These are phyloP conservation scores for Lepidium aucheri DNA, from an alignment of 345 rosid species.

Conservation along the genomic window DNA sequence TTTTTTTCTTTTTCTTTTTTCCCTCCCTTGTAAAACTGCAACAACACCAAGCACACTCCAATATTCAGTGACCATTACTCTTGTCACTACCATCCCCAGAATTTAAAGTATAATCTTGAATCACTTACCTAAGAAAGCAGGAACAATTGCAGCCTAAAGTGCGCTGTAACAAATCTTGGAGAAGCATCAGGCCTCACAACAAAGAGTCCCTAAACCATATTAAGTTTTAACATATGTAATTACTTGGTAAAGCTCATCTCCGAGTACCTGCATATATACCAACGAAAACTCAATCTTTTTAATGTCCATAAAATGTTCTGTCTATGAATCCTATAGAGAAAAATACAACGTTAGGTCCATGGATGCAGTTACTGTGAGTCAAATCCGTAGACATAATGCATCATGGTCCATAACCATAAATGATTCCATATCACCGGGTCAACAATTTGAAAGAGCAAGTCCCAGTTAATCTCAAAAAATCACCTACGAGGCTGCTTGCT, in stretches of 20 bases:
- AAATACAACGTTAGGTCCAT: background rate
- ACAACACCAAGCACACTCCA: background rate
- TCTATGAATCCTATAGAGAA: background rate
- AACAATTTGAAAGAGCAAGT: background rate
- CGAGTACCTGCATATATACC: conserved; percentile 24
- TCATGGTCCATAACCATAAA: background rate
- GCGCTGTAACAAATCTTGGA: conserved; percentile 8
- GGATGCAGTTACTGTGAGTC: background rate
- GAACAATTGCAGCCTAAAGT: conserved; percentile 7
- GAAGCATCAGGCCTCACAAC: background rate
- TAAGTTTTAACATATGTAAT: background rate
- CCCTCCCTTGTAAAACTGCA: conserved; percentile 11
- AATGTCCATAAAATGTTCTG: background rate
- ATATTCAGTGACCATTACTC: background rate
- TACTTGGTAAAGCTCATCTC: conserved; percentile 27
- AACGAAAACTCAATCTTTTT: background rate
- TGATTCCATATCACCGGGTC: background rate
- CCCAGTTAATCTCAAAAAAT: background rate
- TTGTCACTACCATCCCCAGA: background rate
- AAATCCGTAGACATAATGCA: background rate
- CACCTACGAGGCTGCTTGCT: conserved; percentile 30
- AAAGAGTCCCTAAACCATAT: background rate
- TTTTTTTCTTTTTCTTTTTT: background rate
- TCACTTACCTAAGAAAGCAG: conserved; percentile 16
- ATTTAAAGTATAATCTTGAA: background rate